Conservation (phyloP, 176 grass and related monocot species). For the Saccharum spontaneum region DNA sequence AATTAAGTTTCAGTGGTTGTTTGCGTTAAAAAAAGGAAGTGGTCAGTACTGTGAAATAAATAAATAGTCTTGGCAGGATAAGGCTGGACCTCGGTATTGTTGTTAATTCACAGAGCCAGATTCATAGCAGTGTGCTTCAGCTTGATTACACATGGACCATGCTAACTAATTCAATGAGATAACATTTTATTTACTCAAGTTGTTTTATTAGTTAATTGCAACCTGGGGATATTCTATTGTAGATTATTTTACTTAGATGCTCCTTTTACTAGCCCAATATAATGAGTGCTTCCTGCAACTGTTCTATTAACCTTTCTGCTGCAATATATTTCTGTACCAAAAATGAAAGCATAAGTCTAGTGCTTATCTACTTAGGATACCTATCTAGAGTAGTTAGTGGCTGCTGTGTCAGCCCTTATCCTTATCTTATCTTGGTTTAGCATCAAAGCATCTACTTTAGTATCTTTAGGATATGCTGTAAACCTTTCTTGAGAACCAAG, state of each 20-base stretch:
- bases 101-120: constrained; percentile 13
- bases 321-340: neutral
- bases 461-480: too few species aligned
- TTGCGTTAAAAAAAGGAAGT: neutral
- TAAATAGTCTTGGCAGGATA: neutral
- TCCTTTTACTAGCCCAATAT: neutral
- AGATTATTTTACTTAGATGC: neutral
- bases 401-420: too few species aligned
- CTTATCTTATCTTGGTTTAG: too few species aligned
- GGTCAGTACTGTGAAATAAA: constrained; percentile 7
- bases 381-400: too few species aligned
- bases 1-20: neutral
- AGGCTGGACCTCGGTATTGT: neutral
- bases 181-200: neutral
- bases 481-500: too few species aligned
- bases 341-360: too few species aligned
- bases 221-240: neutral
- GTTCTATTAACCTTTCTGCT: neutral
- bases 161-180: neutral
- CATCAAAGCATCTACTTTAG: too few species aligned
- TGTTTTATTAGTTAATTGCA: neutral
- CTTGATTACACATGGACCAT: constrained; percentile 4
- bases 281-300: neutral
- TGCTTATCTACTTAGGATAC: too few species aligned
- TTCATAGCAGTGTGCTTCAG: neutral